Evolutionary conservation across 176 grass and related monocot species (phyloP), one percentile per base, ranked within the genome.

Genomic region (Phoenix dactylifera): DNA sequence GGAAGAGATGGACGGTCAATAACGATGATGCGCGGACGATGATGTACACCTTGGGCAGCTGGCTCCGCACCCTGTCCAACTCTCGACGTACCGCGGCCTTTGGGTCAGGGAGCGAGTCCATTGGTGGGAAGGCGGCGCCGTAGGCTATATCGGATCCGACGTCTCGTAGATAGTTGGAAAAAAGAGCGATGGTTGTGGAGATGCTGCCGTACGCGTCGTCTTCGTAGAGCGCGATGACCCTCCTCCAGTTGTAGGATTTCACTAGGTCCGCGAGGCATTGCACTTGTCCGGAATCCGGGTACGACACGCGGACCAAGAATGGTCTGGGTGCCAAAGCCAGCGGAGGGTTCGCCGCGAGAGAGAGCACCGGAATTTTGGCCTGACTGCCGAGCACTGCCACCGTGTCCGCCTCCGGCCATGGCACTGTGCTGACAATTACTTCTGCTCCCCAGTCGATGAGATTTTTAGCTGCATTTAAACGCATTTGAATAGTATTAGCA

Each of bases 401-500:
- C 7, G 24, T 49, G 16, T 54, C 56, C 16, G 63, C 50, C 49
- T 80, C 70, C 19, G 59, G 63, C 30, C 63, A 68, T 56, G 70
- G 48, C 32, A 63, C 77, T 4, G 64, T 55, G 22, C 67, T 49
- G 17, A 80, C 63, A 39, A 80, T 68, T 39, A 26, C 57, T 32
- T 69, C 59, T 16, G 69, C 70, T 55, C 77, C 70, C 77, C 70
- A 62, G 16, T 23, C 19, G n/a, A 68, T 56, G 28, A 80, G 56
- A 18, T 69, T 62, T 58, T 64, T 52, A 17, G 71, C 77, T 80
- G 49, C 77, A 68, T 44, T 44, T 9, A 3, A 44, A 44, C 10
- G 35, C 35, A 3, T 44, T 44, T 3, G 35, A 44, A 12, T 44
- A 3, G 35, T 12, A 44, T 44, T 44, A 44, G 35, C 7, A 44